Evolutionary conservation across 768 basidiomycete species (phyloP).

Genomic region (Leccinum arenicola): DNA sequence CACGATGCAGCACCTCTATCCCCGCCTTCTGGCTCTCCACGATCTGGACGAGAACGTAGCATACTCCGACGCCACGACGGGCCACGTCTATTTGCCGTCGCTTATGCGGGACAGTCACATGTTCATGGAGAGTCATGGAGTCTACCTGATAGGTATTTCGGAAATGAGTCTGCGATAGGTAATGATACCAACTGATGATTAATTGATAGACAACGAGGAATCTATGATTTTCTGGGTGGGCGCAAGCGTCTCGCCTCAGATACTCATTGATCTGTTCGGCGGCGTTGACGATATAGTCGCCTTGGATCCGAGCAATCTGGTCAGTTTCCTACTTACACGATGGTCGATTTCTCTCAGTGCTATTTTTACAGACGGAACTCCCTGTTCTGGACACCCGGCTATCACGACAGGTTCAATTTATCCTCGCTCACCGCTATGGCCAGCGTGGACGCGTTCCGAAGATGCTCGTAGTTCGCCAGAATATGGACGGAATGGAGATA

Average conservation of each 20-base stretch:
- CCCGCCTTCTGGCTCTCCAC: slow-evolving; percentile 83
- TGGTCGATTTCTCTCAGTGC: slow-evolving; percentile 1
- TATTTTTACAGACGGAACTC: slow-evolving; percentile 53
- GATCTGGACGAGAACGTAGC: slow-evolving; percentile 72
- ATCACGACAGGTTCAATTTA: slow-evolving; percentile 82
- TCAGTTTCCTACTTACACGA: slow-evolving; percentile 33
- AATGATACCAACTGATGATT: slow-evolving; percentile 10
- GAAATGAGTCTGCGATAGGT: slow-evolving; percentile 9
- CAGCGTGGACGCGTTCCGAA: slow-evolving; percentile 56
- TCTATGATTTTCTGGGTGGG: slow-evolving; percentile 90
- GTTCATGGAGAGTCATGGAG: slow-evolving; percentile 86
- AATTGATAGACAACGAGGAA: slow-evolving; percentile 78
- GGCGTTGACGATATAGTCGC: slow-evolving; percentile 67
- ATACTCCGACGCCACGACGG: slow-evolving; percentile 58
- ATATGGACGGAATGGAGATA: slow-evolving; percentile 88
- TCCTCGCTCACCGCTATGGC: slow-evolving; percentile 64
- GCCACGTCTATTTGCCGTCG: slow-evolving; percentile 63
- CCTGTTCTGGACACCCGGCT: slow-evolving; percentile 71
- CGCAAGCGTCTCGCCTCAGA: slow-evolving; percentile 70
- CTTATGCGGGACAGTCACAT: slow-evolving; percentile 79
- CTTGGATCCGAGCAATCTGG: slow-evolving; percentile 62
- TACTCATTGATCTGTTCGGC: slow-evolving; percentile 81
- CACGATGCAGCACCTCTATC: slow-evolving; percentile 82
- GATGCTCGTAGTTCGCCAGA: slow-evolving; percentile 82
- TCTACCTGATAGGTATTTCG: slow-evolving; percentile 85